These are phyloP conservation scores for Phaseolus lunatus DNA, from an alignment of 306 rosid genomes.

Conservation along the genomic window DNA sequence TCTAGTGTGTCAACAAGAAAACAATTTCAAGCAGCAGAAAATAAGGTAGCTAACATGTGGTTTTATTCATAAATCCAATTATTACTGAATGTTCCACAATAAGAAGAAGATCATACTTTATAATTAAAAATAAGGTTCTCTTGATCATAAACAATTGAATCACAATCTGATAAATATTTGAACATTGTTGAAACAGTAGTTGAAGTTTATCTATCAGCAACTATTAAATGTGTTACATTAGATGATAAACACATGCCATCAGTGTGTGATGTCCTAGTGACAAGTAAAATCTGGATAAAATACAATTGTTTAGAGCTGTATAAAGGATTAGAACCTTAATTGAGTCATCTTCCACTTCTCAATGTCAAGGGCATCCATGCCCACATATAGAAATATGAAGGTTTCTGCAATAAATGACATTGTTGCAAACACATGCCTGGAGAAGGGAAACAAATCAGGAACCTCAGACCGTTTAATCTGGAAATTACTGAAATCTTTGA, in stretches of 20 bases:
- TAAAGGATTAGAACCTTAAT: constrained; percentile 63
- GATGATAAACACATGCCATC: neutral
- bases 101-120: neutral
- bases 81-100: neutral
- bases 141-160: neutral
- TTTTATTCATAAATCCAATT: constrained; percentile 1
- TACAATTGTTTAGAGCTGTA: neutral
- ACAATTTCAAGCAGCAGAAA: neutral
- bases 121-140: neutral
- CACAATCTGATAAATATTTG: constrained; percentile 10
- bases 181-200: neutral
- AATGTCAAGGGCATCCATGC: constrained; percentile 95
- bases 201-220: neutral
- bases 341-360: constrained; percentile 84
- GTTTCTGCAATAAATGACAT: constrained; percentile 90
- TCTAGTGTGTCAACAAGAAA: neutral
- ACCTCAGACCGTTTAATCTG: constrained; percentile 22
- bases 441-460: constrained; percentile 36
- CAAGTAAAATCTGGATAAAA: neutral
- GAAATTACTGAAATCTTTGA: constrained; percentile 26
- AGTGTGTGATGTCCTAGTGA: neutral
- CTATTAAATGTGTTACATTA: neutral
- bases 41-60: neutral
- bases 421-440: constrained; percentile 84
- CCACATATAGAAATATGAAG: constrained; percentile 91